Evolutionary conservation across 1,284 basidiomycete genomes (phyloP), one percentile per base, ranked within the genome.

Genomic region (Ustilago xerochloae): DNA sequence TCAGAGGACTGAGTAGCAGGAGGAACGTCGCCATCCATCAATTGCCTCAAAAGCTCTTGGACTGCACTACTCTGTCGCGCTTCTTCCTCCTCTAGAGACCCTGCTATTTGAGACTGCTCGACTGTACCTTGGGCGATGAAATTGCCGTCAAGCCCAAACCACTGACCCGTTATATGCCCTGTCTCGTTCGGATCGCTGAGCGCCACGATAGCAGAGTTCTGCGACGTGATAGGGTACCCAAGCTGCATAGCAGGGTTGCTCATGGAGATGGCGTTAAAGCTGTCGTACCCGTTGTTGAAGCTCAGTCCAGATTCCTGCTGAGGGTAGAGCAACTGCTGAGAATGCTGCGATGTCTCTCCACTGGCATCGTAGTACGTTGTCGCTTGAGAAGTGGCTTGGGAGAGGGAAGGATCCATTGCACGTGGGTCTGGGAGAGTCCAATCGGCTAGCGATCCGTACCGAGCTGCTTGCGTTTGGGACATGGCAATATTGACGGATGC

Each of bases 351-450:
- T n/a, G n/a, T n/a, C n/a, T n/a, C n/a, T n/a, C n/a, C n/a, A n/a
- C n/a, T n/a, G n/a, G n/a, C n/a, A n/a, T n/a, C n/a, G n/a, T n/a
- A n/a, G n/a, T n/a, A n/a, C n/a, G n/a, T n/a, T n/a, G n/a, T n/a
- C 22, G 41, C 22, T 7, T 6, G 12, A 43, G 30, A 29, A 8
- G 24, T n/a, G 10, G 29, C 6, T 10, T 68, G 47, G 0, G 51
- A 20, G 12, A 47, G 48, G n/a, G 52, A 39, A 15, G 29, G 22
- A 6, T 38, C 41, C 15, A 51, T 22, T 51, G 43, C 61, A 26
- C 29, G 55, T 18, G 56, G 47, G 5, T 69, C 60, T 16, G 60
- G 66, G 20, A 24, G 55, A 6, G 16, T 47, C 66, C 66, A 69
- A 24, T 63, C 60, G 10, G 45, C 33, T 4, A 69, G 60, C 15